Evolutionary conservation across 345 rosid species (phyloP), one percentile per base, ranked within the genome.

Genomic region (Firmiana major): DNA sequence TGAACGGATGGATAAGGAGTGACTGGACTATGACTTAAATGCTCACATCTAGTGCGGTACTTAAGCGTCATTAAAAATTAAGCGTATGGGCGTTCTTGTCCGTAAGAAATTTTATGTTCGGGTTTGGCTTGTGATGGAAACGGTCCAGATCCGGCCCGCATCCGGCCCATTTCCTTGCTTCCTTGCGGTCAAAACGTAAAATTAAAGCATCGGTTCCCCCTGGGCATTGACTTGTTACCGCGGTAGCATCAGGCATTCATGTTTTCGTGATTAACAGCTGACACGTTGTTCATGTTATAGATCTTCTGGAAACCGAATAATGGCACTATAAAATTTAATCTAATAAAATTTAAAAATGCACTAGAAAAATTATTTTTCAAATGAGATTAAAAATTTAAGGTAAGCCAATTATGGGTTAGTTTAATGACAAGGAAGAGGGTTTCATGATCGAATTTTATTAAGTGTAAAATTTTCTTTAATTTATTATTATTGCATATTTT

Each of bases 1-100:
- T 10, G 2, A 42, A 10, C 11, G 22, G 24, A 4, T 54, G 79
- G 80, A 76, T 81, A 69, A 81, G 81, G 79, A 38, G 43, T 57
- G 79, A 53, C 46, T 11, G 7, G 60, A 36, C 60, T 3, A 1
- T 13, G 11, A 43, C 60, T 43, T 59, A 71, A 71, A 71, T 6
- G 59, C 4, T 38, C 28, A 19, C 34, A 15, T 21, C 17, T 6
- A 15, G 16, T 28, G n/a, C 31, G 8, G 72, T 81, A 60, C 51
- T n/a, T 60, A 21, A 31, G 42, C 7, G 79, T 42, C 48, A 59
- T 28, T 46, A 38, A 38, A 16, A 3, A 12, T 24, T 31, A 19
- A 63, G 54, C 0, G 1, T 22, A 7, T 26, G 78, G 78, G 58
- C 16, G 49, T 49, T 81, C 9, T 31, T 38, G 75, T 81, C 71